phyloP scores from a whole-genome alignment of 2,329 filamentous ascomycete genomes.

The Colletotrichum incanum region DNA sequence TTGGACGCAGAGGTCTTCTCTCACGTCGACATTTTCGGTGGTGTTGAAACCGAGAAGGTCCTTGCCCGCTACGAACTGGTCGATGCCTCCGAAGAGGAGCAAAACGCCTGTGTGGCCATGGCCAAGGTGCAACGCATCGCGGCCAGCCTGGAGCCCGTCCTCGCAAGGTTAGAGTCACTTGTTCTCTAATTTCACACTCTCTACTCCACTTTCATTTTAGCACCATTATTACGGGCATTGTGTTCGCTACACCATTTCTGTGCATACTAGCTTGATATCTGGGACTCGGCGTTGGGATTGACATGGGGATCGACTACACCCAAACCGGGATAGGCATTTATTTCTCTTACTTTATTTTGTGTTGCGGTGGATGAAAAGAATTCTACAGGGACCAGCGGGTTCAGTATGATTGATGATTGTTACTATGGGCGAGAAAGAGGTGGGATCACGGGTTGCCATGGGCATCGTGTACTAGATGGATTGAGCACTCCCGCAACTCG shows the following conservation, averaged over 20 bases:
- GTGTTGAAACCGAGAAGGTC: constrained; percentile 75
- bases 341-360: constrained; percentile 16
- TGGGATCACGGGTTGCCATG: constrained; percentile 14
- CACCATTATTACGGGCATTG: constrained; percentile 22
- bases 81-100: constrained; percentile 68
- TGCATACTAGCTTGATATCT: constrained; percentile 44
- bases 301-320: constrained; percentile 35
- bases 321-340: constrained; percentile 37
- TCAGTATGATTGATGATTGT: constrained; percentile 42
- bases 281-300: constrained; percentile 37
- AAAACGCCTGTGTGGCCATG: constrained; percentile 60
- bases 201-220: constrained; percentile 17
- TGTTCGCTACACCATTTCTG: constrained; percentile 32
- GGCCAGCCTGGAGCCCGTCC: constrained; percentile 55
- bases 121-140: constrained; percentile 67
- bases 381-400: constrained; percentile 37
- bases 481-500: constrained; percentile 37
- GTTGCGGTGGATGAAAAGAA: constrained; percentile 38
- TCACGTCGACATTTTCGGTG: constrained; percentile 64
- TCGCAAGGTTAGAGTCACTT: constrained; percentile 54
- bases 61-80: constrained; percentile 76
- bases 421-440: constrained; percentile 34
- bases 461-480: constrained; percentile 38
- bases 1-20: constrained; percentile 61
- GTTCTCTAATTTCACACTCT: constrained; percentile 22